Conservation (phyloP, 805 yeast species). For the Yamadazyma laniorum region DNA sequence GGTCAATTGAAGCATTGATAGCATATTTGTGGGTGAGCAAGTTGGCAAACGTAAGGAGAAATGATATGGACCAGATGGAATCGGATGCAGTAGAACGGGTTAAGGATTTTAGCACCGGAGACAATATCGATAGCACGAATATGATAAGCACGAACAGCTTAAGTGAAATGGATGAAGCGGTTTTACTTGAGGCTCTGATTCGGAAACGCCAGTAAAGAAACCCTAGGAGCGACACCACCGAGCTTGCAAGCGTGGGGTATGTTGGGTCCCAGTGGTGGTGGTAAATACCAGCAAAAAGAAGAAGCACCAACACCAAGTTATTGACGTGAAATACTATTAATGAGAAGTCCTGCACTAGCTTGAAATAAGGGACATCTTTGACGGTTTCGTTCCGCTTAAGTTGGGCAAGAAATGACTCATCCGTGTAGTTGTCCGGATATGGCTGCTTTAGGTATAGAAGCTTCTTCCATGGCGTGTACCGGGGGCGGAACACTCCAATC, state of each 20-base stretch:
- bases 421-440: constrained; percentile 91
- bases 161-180: constrained; percentile 19
- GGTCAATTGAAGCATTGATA: constrained; percentile 34
- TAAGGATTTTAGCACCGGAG: constrained; percentile 87
- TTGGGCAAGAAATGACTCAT: constrained; percentile 75
- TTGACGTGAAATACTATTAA: constrained; percentile 66
- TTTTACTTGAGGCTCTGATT: constrained; percentile 8
- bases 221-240: constrained; percentile 30
- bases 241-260: constrained; percentile 32
- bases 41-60: constrained; percentile 72
- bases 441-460: constrained; percentile 81
- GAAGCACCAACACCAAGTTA: constrained; percentile 58
- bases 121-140: constrained; percentile 68
- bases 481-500: neutral
- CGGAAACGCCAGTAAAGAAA: constrained; percentile 27
- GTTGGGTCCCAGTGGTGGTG: constrained; percentile 49
- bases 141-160: constrained; percentile 71
- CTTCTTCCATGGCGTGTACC: constrained; percentile 69
- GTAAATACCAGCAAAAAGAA: constrained; percentile 66
- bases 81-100: constrained; percentile 89
- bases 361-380: constrained; percentile 58
- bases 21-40: constrained; percentile 68
- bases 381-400: constrained; percentile 76
- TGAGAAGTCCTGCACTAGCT: constrained; percentile 69
- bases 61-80: constrained; percentile 90